phyloP scores from a whole-genome alignment of 1,139 yeast species.

The Kurtzmaniella quercitrusa region DNA sequence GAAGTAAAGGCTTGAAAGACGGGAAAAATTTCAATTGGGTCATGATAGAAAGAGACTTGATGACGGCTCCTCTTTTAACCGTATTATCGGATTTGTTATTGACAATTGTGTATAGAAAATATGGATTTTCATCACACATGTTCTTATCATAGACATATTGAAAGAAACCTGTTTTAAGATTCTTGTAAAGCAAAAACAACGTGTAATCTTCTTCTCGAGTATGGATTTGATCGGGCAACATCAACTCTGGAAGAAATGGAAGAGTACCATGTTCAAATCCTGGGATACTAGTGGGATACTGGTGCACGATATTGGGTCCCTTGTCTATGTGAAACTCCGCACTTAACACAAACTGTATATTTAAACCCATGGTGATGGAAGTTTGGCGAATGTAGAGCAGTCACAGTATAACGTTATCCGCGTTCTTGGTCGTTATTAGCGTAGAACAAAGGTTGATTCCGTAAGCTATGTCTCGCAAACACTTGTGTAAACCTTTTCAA shows the following conservation, averaged over 20 bases:
- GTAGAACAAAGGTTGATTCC: background rate
- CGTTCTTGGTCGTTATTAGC: background rate
- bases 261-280: conserved; percentile 32
- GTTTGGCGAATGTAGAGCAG: conserved; percentile 4
- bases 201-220: conserved; percentile 60
- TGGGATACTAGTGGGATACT: conserved; percentile 45
- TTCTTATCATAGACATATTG: conserved; percentile 33
- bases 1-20: conserved; percentile 54
- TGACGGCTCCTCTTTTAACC: conserved; percentile 52
- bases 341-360: conserved; percentile 43
- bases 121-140: conserved; percentile 38
- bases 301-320: conserved; percentile 50
- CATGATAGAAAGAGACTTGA: conserved; percentile 52
- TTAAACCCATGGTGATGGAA: conserved; percentile 17
- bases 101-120: conserved; percentile 55
- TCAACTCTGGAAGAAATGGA: conserved; percentile 48
- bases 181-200: conserved; percentile 47
- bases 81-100: conserved; percentile 44
- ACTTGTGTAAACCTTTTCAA: background rate
- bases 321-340: conserved; percentile 59
- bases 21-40: conserved; percentile 52
- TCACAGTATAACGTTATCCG: too few relatives aligned
- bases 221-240: conserved; percentile 64
- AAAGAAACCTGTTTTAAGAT: conserved; percentile 35
- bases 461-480: background rate